A percentile compares a stretch with the other conserved stretches of the same genome.
phyloP scores from a whole-genome alignment of 768 basidiomycete species.

The Strobilomyces echinocephalus region DNA sequence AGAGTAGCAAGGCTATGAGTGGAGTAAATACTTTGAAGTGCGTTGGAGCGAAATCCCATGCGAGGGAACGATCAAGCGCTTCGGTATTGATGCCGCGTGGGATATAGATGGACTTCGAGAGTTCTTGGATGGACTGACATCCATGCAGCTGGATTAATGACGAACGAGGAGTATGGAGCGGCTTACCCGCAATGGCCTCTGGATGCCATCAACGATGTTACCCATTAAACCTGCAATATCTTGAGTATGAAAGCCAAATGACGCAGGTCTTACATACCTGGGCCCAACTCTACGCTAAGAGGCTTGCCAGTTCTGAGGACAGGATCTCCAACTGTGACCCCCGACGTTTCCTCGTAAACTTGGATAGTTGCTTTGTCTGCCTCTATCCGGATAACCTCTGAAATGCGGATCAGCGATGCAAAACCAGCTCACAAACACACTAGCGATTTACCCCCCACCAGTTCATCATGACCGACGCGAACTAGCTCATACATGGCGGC shows the following conservation, averaged over 20 bases:
- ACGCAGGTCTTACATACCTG: constrained; percentile 52
- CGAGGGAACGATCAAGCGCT: constrained; percentile 77
- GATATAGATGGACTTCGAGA: constrained; percentile 99
- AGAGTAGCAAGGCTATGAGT: constrained; percentile 1
- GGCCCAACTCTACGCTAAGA: constrained; percentile 94
- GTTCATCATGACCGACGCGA: constrained; percentile 96
- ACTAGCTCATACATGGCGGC: constrained; percentile 98
- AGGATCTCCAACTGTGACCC: constrained; percentile 97
- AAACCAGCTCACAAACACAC: not conserved
- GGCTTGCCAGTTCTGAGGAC: constrained; percentile 97
- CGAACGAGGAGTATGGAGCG: not conserved
- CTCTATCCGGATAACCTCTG: constrained; percentile 99
- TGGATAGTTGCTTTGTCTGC: constrained; percentile 98
- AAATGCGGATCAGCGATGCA: constrained; percentile 10
- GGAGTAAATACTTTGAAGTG: constrained; percentile 57
- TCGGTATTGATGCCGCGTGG: constrained; percentile 98
- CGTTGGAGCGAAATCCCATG: constrained; percentile 94
- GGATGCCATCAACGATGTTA: constrained; percentile 99
- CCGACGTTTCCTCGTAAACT: constrained; percentile 99
- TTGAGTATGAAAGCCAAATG: constrained; percentile 1
- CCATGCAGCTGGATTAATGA: constrained; percentile 2
- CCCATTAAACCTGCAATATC: constrained; percentile 78
- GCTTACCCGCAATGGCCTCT: constrained; percentile 82
- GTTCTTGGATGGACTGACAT: constrained; percentile 81
- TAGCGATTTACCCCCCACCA: constrained; percentile 77